Base-by-base conservation (phyloP, 1,284 basidiomycete species). In the Cerrena zonata region DNA sequence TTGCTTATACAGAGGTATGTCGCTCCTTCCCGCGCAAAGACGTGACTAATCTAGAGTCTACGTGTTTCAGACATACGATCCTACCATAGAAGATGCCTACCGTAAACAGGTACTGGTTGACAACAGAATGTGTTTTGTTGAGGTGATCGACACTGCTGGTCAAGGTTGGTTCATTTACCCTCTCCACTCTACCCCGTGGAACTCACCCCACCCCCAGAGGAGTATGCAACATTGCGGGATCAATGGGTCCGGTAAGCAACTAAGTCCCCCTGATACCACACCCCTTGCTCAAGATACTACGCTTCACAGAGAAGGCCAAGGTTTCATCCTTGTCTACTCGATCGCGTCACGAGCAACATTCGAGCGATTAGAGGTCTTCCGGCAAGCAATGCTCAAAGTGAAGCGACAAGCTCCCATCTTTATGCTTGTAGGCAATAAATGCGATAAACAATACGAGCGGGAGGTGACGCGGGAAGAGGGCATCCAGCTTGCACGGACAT, bases 261-360 rank as follows among this genome's bases (percentile, higher is more conserved):
- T n/a, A n/a, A n/a, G n/a, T n/a, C 47, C 43, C 46, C 41, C 43
- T 45, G 22, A 49, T 39, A n/a, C 47, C 26, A 25, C 36, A 12
- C 19, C 42, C 41, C 23, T 50, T 47, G 24, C 27, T 54, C 49
- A 10, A 23, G 43, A 50, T 50, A 44, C 41, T 54, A 56, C 42
- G 46, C 54, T 55, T 49, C 53, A 34, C 73, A 94, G 95, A 47
- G 96, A 98, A 68, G 95, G 96, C 56, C 94, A 99, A 74, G 96
- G 95, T 10, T 99, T 99, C 73, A 88, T 99, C 57, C 82, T 99
- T 52, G 96, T 99, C 52, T 99, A 99, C 74, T 96, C 93, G 48
- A 97, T 99, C 68, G 92, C 94, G 49, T 94, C 93, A 42, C 82
- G 93, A 65, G 85, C 86, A 60, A 94, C 94, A 23, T 98, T 97